Percentiles rank a stretch among this genome's conserved stretches.
Evolutionary conservation across 495 filamentous ascomycete genomes (phyloP).

Genomic region (Corynascus novoguineensis): DNA sequence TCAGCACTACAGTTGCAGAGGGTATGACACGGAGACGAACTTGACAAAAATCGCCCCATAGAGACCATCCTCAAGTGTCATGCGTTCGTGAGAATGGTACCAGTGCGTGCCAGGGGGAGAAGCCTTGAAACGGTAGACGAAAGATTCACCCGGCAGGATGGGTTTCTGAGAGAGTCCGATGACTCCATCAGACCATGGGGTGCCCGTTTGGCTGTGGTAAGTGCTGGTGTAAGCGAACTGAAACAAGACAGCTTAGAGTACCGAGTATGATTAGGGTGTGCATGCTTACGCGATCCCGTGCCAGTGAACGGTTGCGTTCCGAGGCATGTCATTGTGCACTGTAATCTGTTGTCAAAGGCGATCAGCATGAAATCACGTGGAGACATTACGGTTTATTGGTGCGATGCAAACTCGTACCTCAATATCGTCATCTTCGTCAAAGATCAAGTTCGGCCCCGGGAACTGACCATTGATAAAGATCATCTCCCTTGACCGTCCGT

Average conservation of each 20-base stretch:
- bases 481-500: not conserved
- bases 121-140: not conserved
- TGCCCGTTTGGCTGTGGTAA: not conserved
- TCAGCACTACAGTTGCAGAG: not conserved
- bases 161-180: not conserved
- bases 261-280: not conserved
- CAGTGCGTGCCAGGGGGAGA: not conserved
- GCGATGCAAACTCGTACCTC: not conserved
- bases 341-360: too few relatives aligned
- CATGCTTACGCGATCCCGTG: not conserved
- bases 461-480: not conserved
- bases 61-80: not conserved
- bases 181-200: not conserved
- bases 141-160: not conserved
- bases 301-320: not conserved
- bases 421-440: not conserved
- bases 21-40: not conserved
- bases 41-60: not conserved
- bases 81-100: not conserved
- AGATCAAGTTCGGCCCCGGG: not conserved
- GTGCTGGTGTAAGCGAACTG: not conserved
- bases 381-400: not conserved
- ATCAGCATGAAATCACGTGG: too few relatives aligned
- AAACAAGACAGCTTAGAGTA: not conserved
- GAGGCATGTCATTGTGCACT: slow-evolving; percentile 1